Evolutionary conservation across 2,329 filamentous ascomycete genomes (phyloP).

Genomic region (Pseudogymnoascus sp.): DNA sequence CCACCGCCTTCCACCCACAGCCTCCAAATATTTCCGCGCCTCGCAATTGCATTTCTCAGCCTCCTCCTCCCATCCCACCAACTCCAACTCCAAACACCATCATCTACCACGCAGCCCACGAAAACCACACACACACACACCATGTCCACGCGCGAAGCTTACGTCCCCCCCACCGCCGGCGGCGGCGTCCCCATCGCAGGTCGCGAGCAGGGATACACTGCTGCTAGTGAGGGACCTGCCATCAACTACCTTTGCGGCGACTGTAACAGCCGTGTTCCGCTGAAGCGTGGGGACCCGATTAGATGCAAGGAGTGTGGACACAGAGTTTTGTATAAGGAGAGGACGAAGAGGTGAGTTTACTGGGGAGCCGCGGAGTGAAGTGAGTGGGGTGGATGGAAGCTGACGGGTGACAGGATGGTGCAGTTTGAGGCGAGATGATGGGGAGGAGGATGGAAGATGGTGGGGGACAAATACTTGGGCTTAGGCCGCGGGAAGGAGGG

Average conservation of each 20-base stretch:
- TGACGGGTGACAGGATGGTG: conserved; percentile 63
- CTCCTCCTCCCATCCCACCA: not conserved
- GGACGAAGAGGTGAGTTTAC: conserved; percentile 78
- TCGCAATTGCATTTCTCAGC: not conserved
- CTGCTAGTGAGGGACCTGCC: conserved; percentile 43
- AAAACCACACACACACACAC: conserved; percentile 9
- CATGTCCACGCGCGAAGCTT: conserved; percentile 68
- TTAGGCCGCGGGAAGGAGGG: not conserved
- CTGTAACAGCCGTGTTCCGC: conserved; percentile 67
- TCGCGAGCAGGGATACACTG: conserved; percentile 26
- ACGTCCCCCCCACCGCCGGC: conserved; percentile 58
- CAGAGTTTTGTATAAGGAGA: conserved; percentile 92
- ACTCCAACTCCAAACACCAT: not conserved
- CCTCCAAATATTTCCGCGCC: not conserved
- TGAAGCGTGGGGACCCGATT: conserved; percentile 73
- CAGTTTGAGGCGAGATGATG: conserved; percentile 88
- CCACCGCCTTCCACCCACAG: conserved; percentile 3
- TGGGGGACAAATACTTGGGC: not conserved
- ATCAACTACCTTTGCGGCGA: conserved; percentile 75
- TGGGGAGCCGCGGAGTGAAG: conserved; percentile 9
- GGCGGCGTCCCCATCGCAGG: conserved; percentile 30
- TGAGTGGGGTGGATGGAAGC: not conserved
- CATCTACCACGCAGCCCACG: not conserved
- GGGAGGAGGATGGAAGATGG: not conserved
- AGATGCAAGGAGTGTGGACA: conserved; percentile 90